These are phyloP conservation scores for Galerina sulciceps DNA, from an alignment of 768 basidiomycete species.

Conservation along the genomic window DNA sequence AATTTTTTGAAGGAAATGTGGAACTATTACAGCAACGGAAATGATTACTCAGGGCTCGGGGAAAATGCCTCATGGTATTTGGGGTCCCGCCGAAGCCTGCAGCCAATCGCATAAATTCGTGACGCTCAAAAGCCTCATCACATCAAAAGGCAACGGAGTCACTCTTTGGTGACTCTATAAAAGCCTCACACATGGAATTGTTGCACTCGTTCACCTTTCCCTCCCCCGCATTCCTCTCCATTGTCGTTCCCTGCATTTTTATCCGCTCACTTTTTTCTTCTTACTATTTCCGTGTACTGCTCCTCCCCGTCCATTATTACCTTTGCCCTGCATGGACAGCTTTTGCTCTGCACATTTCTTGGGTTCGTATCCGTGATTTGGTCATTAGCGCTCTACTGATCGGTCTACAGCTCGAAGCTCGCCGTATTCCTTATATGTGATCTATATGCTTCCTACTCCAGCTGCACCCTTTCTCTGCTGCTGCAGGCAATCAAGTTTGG, in stretches of 20 bases:
- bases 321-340: neutral
- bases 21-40: neutral
- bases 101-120: slow-evolving; percentile 53
- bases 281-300: neutral
- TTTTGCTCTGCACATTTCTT: too few species aligned
- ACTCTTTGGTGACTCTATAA: slow-evolving; percentile 32
- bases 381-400: too few species aligned
- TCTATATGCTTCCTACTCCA: too few species aligned
- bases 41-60: neutral
- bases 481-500: too few species aligned
- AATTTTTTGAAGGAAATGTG: slow-evolving; percentile 11
- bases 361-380: neutral
- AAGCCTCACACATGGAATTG: slow-evolving; percentile 17
- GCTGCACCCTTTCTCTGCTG: too few species aligned
- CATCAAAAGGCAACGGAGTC: slow-evolving; percentile 29
- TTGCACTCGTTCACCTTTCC: slow-evolving; percentile 4
- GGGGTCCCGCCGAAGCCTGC: slow-evolving; percentile 28
- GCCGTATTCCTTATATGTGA: too few species aligned
- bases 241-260: neutral
- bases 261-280: slow-evolving; percentile 4
- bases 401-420: too few species aligned
- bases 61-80: slow-evolving; percentile 36
- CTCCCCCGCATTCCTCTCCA: slow-evolving; percentile 1
- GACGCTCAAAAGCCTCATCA: slow-evolving; percentile 51
- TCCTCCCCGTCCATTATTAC: neutral